Percentiles rank a stretch among this genome's conserved stretches.
phyloP scores from a whole-genome alignment of 495 filamentous ascomycete species.

The Aspergillus hancockii region DNA sequence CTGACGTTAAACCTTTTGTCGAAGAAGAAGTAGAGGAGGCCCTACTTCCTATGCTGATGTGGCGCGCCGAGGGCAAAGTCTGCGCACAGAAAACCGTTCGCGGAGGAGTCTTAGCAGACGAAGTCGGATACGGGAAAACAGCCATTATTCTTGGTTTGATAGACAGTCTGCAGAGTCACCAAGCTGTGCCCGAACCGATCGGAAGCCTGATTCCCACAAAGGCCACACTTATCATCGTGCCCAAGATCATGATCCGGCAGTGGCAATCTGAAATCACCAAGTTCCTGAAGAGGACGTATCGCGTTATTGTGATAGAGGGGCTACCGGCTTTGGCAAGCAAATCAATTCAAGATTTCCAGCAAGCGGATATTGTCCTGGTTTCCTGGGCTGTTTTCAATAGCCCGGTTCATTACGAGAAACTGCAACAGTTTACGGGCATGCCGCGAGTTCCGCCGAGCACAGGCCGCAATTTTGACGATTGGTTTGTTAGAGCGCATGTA shows the following conservation, averaged over 20 bases:
- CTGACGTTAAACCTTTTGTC: slow-evolving; percentile 45
- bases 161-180: slow-evolving; percentile 41
- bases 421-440: slow-evolving; percentile 55
- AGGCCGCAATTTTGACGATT: slow-evolving; percentile 52
- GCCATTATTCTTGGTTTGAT: slow-evolving; percentile 69
- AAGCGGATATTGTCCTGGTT: slow-evolving; percentile 59
- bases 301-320: slow-evolving; percentile 44
- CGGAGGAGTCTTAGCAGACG: slow-evolving; percentile 75
- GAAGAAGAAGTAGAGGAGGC: slow-evolving; percentile 74
- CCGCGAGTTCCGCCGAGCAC: slow-evolving; percentile 38
- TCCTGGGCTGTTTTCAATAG: slow-evolving; percentile 47
- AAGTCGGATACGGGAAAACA: slow-evolving; percentile 84
- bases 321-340: slow-evolving; percentile 30
- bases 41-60: slow-evolving; percentile 54
- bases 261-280: slow-evolving; percentile 64
- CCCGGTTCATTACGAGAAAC: slow-evolving; percentile 45
- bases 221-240: slow-evolving; percentile 72
- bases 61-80: slow-evolving; percentile 62
- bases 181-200: slow-evolving; percentile 12
- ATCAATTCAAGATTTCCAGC: slow-evolving; percentile 42
- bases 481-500: slow-evolving; percentile 49
- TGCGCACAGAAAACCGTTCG: slow-evolving; percentile 39
- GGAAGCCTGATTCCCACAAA: slow-evolving; percentile 50
- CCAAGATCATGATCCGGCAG: slow-evolving; percentile 61
- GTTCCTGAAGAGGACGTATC: slow-evolving; percentile 49